A percentile compares a stretch with the other conserved stretches of the same genome.
Conservation (phyloP, 106 monocot genomes). For the Posidonia australis region DNA sequence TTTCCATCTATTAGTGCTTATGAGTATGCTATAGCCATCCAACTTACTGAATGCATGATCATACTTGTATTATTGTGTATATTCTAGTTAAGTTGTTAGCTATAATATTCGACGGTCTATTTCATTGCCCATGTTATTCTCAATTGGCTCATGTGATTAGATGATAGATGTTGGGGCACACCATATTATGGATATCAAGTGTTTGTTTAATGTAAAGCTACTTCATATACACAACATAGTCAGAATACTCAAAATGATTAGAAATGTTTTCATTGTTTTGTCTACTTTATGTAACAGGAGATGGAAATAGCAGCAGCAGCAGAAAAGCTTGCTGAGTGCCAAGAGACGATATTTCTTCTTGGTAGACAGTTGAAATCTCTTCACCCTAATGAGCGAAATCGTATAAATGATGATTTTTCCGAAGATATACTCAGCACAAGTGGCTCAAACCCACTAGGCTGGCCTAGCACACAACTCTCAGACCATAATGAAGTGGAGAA, state of each 20-base stretch:
- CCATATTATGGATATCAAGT: too few relatives aligned
- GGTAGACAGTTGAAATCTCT: slow-evolving; percentile 63
- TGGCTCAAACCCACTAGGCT: slow-evolving; percentile 10
- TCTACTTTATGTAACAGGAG: slow-evolving; percentile 40
- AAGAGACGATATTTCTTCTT: slow-evolving; percentile 83
- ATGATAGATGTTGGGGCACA: too few relatives aligned
- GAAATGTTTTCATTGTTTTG: background rate
- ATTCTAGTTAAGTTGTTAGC: too few relatives aligned
- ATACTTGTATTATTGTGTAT: too few relatives aligned
- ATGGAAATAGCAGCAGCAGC: slow-evolving; percentile 86
- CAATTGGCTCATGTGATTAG: too few relatives aligned
- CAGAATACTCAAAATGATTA: background rate
- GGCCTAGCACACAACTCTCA: slow-evolving; percentile 6
- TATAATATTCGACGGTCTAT: too few relatives aligned
- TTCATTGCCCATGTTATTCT: too few relatives aligned
- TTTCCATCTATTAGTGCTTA: too few relatives aligned
- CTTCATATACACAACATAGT: background rate
- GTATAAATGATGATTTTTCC: slow-evolving; percentile 10
- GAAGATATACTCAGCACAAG: slow-evolving; percentile 18
- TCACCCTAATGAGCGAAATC: slow-evolving; percentile 24
- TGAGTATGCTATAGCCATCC: too few relatives aligned
- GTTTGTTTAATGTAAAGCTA: too few relatives aligned
- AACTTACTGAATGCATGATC: too few relatives aligned
- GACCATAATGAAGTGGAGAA: slow-evolving; percentile 23
- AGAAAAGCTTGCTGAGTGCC: slow-evolving; percentile 89